phyloP scores from a whole-genome alignment of 257 asterid genomes.

The Linderniella brevidens region DNA sequence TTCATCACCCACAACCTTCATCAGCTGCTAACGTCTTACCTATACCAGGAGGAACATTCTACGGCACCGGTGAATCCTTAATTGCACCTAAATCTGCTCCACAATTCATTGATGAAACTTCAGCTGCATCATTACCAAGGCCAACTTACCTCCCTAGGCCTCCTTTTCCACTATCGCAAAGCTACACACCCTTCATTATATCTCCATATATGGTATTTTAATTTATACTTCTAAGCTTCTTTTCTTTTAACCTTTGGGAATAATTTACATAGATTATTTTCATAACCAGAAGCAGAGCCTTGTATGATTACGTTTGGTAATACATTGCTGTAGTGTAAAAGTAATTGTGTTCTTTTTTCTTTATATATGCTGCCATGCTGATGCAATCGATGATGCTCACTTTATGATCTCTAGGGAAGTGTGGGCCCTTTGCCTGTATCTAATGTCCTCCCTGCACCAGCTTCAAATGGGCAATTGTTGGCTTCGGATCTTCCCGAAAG shows the following conservation, averaged over 20 bases:
- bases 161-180: constrained; percentile 32
- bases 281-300: background rate
- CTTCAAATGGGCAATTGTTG: constrained; percentile 15
- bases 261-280: background rate
- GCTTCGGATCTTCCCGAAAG: constrained; percentile 40
- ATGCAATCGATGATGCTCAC: background rate
- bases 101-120: constrained; percentile 17
- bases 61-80: too few species aligned
- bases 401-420: constrained; percentile 21
- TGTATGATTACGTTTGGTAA: background rate
- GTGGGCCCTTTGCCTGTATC: constrained; percentile 18
- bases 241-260: background rate
- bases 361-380: background rate
- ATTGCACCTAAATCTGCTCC: background rate
- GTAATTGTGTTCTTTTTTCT: too few species aligned
- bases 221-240: background rate
- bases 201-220: constrained; percentile 44
- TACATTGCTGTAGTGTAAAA: background rate
- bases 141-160: constrained; percentile 24
- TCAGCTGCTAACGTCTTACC: constrained; percentile 29
- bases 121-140: constrained; percentile 23
- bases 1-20: constrained; percentile 52
- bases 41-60: too few species aligned
- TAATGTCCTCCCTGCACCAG: background rate
- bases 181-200: constrained; percentile 32